Evolutionary conservation across 108 stramenopile species (phyloP).

Genomic region (Bacterosira constricta): DNA sequence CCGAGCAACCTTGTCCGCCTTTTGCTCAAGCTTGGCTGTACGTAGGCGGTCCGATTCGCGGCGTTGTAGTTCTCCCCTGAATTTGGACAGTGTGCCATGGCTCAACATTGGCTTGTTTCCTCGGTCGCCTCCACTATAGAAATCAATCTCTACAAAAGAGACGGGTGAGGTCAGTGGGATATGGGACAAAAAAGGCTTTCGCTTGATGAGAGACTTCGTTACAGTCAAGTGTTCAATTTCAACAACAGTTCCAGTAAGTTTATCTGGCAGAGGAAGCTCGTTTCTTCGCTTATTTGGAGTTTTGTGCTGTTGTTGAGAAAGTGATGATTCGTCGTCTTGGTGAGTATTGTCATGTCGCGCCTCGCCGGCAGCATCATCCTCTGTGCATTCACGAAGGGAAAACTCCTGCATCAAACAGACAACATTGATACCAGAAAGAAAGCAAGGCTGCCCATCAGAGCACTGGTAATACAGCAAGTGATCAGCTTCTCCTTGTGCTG

Average conservation of each 20-base stretch:
- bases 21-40: slow-evolving; percentile 57
- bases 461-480: slow-evolving; percentile 73
- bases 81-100: slow-evolving; percentile 55
- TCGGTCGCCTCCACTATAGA: slow-evolving; percentile 30
- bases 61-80: slow-evolving; percentile 66
- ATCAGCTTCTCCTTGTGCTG: slow-evolving; percentile 30
- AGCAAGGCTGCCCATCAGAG: slow-evolving; percentile 74
- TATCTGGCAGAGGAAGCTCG: slow-evolving; percentile 68
- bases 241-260: slow-evolving; percentile 59
- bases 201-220: slow-evolving; percentile 64
- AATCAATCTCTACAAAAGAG: slow-evolving; percentile 73
- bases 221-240: slow-evolving; percentile 61
- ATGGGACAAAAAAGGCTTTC: slow-evolving; percentile 77
- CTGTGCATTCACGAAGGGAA: slow-evolving; percentile 13
- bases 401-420: slow-evolving; percentile 71
- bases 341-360: no score
- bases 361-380: not conserved
- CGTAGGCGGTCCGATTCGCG: slow-evolving; percentile 61
- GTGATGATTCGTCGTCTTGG: slow-evolving; percentile 8
- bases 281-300: not conserved
- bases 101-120: slow-evolving; percentile 55
- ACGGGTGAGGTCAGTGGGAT: slow-evolving; percentile 64
- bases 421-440: slow-evolving; percentile 79
- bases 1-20: slow-evolving; percentile 46
- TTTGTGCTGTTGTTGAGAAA: not conserved